These are phyloP conservation scores for Megacollybia marginata DNA, from an alignment of 768 basidiomycete species.

Conservation along the genomic window DNA sequence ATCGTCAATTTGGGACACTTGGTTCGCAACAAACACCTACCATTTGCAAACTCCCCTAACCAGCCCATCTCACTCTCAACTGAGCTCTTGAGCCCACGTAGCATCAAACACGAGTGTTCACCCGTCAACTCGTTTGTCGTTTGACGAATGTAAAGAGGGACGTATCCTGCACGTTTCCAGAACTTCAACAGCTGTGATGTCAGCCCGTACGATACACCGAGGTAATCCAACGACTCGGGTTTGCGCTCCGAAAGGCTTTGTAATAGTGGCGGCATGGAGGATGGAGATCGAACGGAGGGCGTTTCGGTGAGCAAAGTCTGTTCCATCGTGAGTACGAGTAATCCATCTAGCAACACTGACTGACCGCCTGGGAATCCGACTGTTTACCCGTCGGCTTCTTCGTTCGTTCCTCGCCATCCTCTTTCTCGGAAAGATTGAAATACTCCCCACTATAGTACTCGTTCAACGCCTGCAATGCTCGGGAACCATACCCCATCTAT, in stretches of 20 bases:
- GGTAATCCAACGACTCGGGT: conserved; percentile 86
- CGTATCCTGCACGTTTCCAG: conserved; percentile 92
- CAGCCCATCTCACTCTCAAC: conserved; percentile 62
- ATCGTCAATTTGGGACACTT: not conserved
- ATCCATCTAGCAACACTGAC: not conserved
- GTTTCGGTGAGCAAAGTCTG: conserved; percentile 66
- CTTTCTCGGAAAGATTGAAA: conserved; percentile 74
- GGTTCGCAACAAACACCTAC: conserved; percentile 27
- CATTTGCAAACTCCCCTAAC: conserved; percentile 84
- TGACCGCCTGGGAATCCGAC: not conserved
- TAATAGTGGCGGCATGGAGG: conserved; percentile 87
- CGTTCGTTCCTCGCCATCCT: conserved; percentile 20
- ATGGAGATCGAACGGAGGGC: conserved; percentile 61
- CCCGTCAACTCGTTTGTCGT: conserved; percentile 93
- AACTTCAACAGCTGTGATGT: conserved; percentile 84
- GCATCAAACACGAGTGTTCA: conserved; percentile 95
- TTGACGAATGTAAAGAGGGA: conserved; percentile 90
- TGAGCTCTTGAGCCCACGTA: conserved; percentile 72
- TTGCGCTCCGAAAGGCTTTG: conserved; percentile 85
- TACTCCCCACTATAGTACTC: conserved; percentile 92
- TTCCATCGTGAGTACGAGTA: not conserved
- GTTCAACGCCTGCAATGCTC: conserved; percentile 81
- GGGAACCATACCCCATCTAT: conserved; percentile 95
- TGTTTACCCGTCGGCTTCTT: no score
- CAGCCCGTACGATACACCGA: conserved; percentile 94